Base-by-base conservation (phyloP, 371 early-diverging fungal genomes). In the Dichotomocladium elegans region DNA sequence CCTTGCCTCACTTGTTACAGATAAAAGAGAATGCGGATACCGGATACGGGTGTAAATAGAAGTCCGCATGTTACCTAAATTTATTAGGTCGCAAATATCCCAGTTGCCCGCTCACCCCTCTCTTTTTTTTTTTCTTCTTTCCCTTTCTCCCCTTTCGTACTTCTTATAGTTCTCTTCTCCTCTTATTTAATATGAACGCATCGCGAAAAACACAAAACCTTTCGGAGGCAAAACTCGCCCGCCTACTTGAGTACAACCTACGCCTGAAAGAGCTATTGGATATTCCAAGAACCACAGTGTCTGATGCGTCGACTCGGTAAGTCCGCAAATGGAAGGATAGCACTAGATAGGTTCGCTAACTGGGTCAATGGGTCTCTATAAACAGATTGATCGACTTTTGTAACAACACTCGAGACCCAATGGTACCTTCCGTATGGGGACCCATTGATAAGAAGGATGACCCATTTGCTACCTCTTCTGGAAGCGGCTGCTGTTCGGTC, bases 341-440 rank as follows among this genome's bases (percentile, higher is more conserved):
- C 19, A 6, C 17, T 24, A n/a, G 11, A n/a, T 24, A 24, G 41
- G 17, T 24, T 47, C 34, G 25, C 35, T 46, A 26, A 37, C 24
- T 22, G 21, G 15, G 10, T 34, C 17, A 24, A 26, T 33, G 34
- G 10, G n/a, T 33, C 33, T 47, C 27, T 22, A 5, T 57, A 84
- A 83, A 40, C 56, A 82, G 26, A n/a, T n/a, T n/a, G n/a, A 72
- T 82, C 45, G 59, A 74, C 28, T 76, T 78, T 54, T 85, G 85
- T 49, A 72, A 71, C 53, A 41, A 50, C 15, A 80, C 72, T 47
- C 64, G 64, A 43, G 93, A 93, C 68, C 78, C 77, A 29, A 67
- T 92, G 28, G 61, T 92, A 48, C 92, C 91, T 10, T 89, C 83
- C 4, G 70, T 89, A 35, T 92, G 92, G 93, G 93, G 93, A 8